Evolutionary conservation across 192 early-diverging fungal species (phyloP).

Genomic region (Entrophospora sp.): DNA sequence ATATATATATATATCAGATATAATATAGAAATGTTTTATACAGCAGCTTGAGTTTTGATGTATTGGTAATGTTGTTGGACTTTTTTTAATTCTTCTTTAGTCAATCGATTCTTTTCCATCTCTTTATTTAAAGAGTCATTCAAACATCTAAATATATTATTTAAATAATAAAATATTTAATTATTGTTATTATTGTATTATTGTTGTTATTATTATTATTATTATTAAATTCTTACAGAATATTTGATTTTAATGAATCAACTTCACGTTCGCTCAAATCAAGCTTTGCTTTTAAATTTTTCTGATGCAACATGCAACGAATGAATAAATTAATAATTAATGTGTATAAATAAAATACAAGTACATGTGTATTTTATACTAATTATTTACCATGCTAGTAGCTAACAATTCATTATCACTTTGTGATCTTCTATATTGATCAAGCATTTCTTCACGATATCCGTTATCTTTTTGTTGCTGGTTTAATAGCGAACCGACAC

Average conservation of each 20-base stretch:
- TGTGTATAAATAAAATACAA: background rate
- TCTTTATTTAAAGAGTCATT: slow-evolving; percentile 28
- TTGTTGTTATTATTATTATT: slow-evolving; percentile 3
- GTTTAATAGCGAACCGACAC: no score
- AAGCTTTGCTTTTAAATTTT: background rate
- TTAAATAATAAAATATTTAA: background rate
- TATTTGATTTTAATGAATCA: background rate
- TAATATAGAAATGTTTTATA: slow-evolving; percentile 26
- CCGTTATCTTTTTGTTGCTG: no score
- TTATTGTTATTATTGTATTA: background rate
- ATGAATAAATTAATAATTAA: background rate
- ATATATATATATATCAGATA: background rate
- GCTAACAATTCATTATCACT: slow-evolving; percentile 18
- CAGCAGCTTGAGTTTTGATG: slow-evolving; percentile 41
- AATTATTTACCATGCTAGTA: background rate
- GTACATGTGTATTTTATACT: background rate
- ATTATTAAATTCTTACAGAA: background rate
- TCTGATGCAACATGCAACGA: background rate
- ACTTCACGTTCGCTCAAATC: slow-evolving; percentile 20
- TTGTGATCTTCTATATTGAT: slow-evolving; percentile 19
- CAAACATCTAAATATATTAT: background rate
- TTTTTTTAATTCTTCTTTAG: slow-evolving; percentile 40
- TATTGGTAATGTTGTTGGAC: slow-evolving; percentile 40
- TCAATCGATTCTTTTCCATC: slow-evolving; percentile 24
- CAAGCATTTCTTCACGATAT: slow-evolving; percentile 18